phyloP scores from a whole-genome alignment of 306 rosid genomes.

The Ceratonia siliqua region DNA sequence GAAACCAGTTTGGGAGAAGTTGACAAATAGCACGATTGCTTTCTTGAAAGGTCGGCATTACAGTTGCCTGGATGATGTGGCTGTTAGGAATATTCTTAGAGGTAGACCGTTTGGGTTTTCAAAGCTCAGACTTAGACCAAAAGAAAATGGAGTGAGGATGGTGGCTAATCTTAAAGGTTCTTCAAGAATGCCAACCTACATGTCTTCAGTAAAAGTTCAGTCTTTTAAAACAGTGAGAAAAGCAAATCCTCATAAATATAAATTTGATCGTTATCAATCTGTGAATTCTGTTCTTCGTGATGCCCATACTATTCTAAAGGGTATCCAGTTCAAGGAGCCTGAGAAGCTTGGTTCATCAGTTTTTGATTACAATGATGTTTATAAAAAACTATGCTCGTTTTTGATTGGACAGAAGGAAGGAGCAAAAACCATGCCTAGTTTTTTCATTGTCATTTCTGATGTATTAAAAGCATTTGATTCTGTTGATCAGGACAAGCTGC shows the following conservation, averaged over 20 bases:
- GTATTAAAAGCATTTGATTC: conserved; percentile 87
- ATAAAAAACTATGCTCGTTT: conserved; percentile 65
- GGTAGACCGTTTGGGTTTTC: conserved; percentile 87
- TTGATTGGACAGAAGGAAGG: conserved; percentile 50
- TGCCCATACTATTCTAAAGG: conserved; percentile 67
- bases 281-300: conserved; percentile 76
- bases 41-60: conserved; percentile 59
- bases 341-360: conserved; percentile 84
- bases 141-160: conserved; percentile 77
- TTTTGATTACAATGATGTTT: conserved; percentile 86
- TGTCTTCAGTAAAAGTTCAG: conserved; percentile 32
- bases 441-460: conserved; percentile 74
- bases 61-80: conserved; percentile 52
- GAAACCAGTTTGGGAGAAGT: conserved; percentile 78
- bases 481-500: conserved; percentile 76
- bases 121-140: conserved; percentile 81
- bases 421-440: conserved; percentile 39
- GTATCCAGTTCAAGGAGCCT: conserved; percentile 59
- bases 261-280: conserved; percentile 50
- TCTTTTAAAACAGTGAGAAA: conserved; percentile 32
- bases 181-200: conserved; percentile 54
- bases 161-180: conserved; percentile 80
- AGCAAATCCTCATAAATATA: conserved; percentile 6
- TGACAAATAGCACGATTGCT: conserved; percentile 49
- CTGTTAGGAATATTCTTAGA: conserved; percentile 59